A percentile compares a stretch with the other conserved stretches of the same genome.
These are phyloP conservation scores for Torrubiella hemipterigena DNA, from an alignment of 2,329 filamentous ascomycete species.

Conservation along the genomic window DNA sequence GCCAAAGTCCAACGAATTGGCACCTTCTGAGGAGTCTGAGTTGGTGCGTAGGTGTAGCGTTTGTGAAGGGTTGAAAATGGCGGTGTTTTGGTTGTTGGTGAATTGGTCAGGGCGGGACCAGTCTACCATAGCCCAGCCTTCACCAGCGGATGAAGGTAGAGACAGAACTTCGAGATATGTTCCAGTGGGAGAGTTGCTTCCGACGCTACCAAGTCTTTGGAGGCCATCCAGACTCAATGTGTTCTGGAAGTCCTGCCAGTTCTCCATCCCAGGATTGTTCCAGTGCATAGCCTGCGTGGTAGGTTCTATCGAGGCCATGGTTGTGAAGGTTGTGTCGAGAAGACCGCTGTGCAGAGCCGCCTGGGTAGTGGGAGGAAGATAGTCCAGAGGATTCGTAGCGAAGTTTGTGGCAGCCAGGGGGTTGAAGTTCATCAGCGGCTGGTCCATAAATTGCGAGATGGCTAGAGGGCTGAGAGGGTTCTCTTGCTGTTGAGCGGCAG, in stretches of 20 bases:
- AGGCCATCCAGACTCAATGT: slow-evolving; percentile 39
- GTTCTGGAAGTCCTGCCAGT: slow-evolving; percentile 70
- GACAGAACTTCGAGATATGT: slow-evolving; percentile 77
- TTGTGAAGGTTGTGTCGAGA: slow-evolving; percentile 51
- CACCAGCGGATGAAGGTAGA: slow-evolving; percentile 67
- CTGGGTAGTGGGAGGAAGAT: slow-evolving; percentile 50
- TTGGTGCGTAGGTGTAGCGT: slow-evolving; percentile 79
- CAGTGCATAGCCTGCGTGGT: slow-evolving; percentile 44
- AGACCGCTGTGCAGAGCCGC: slow-evolving; percentile 49
- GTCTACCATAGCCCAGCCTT: slow-evolving; percentile 77
- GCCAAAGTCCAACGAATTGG: slow-evolving; percentile 53
- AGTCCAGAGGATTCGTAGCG: slow-evolving; percentile 46
- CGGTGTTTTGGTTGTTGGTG: slow-evolving; percentile 38
- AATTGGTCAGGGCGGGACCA: slow-evolving; percentile 57
- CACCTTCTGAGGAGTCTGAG: slow-evolving; percentile 72
- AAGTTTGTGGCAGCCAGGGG: slow-evolving; percentile 34
- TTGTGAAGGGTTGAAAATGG: slow-evolving; percentile 86
- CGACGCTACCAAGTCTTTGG: slow-evolving; percentile 26
- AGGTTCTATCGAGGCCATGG: slow-evolving; percentile 45
- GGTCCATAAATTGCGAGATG: slow-evolving; percentile 41
- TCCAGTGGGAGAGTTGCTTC: slow-evolving; percentile 32
- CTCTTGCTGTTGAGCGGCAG: slow-evolving; percentile 11
- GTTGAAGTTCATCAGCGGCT: slow-evolving; percentile 42
- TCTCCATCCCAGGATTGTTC: slow-evolving; percentile 51
- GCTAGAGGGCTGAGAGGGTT: slow-evolving; percentile 29